Evolutionary conservation across 176 grass and related monocot genomes (phyloP).

Genomic region (Avena insularis): DNA sequence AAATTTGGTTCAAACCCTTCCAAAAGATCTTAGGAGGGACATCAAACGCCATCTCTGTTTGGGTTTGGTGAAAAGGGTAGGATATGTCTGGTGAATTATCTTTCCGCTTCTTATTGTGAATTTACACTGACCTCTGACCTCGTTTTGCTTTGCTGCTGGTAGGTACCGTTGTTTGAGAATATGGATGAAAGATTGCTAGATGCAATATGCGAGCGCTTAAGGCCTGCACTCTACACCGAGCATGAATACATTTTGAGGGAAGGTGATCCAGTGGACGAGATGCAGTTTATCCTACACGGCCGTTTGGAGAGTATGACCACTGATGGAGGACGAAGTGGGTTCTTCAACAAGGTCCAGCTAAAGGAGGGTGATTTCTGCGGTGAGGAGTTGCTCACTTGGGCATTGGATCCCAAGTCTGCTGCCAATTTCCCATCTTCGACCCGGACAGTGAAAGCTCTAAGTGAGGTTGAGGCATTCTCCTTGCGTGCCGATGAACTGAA

Average conservation of each 20-base stretch:
- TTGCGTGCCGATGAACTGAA: slow-evolving; percentile 76
- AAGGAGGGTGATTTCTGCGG: slow-evolving; percentile 87
- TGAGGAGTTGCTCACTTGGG: slow-evolving; percentile 92
- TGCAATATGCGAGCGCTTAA: slow-evolving; percentile 88
- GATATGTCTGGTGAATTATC: slow-evolving; percentile 7
- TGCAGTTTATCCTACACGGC: slow-evolving; percentile 91
- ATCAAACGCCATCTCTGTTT: slow-evolving; percentile 97
- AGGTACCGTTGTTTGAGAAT: slow-evolving; percentile 96
- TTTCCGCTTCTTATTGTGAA: background rate
- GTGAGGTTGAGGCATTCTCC: slow-evolving; percentile 84
- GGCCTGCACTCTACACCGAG: slow-evolving; percentile 78
- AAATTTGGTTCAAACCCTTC: slow-evolving; percentile 91
- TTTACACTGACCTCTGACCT: background rate
- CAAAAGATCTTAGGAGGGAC: slow-evolving; percentile 94
- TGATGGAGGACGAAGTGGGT: slow-evolving; percentile 87
- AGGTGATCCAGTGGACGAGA: slow-evolving; percentile 97
- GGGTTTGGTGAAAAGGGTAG: slow-evolving; percentile 82
- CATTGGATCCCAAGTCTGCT: slow-evolving; percentile 83
- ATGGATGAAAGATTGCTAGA: slow-evolving; percentile 86
- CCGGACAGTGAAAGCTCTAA: slow-evolving; percentile 75
- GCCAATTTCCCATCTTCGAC: slow-evolving; percentile 84
- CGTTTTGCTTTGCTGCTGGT: slow-evolving; percentile 7
- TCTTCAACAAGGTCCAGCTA: slow-evolving; percentile 83
- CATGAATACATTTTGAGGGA: slow-evolving; percentile 81
- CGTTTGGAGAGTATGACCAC: slow-evolving; percentile 86